Percentiles rank a stretch among this genome's conserved stretches.
Conservation (phyloP, 108 stramenopile species). For the Aurantiochytrium sp. region DNA sequence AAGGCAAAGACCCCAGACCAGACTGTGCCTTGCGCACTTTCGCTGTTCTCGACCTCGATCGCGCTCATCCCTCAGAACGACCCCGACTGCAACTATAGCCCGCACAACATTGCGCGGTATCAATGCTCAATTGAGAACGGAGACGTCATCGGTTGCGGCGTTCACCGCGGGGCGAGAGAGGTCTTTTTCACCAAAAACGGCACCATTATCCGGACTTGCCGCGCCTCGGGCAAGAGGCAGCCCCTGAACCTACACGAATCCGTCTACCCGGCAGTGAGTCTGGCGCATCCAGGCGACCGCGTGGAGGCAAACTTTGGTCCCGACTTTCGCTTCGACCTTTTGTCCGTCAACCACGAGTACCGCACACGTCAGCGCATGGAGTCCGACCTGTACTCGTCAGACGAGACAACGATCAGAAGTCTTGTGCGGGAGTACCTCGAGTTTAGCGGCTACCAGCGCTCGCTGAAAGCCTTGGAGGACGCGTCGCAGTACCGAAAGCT, state of each 20-base stretch:
- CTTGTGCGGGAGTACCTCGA: not conserved
- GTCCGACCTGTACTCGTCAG: not conserved
- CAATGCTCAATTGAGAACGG: not conserved
- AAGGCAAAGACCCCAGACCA: no score
- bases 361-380: not conserved
- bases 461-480: not conserved
- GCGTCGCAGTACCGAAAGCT: not conserved
- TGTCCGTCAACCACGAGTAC: not conserved
- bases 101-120: not conserved
- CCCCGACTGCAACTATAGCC: not conserved
- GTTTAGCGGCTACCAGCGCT: not conserved
- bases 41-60: no score
- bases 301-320: not conserved
- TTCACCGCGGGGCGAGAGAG: not conserved
- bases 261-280: not conserved
- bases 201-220: not conserved
- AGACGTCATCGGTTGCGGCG: not conserved
- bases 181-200: conserved; percentile 23
- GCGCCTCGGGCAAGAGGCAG: not conserved
- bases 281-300: not conserved
- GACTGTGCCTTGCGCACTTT: no score
- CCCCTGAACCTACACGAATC: not conserved
- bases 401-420: not conserved
- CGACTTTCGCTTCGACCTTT: not conserved
- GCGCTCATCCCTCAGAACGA: not conserved